These are phyloP conservation scores for Phaffomyces opuntiae DNA, from an alignment of 805 yeast species.

Conservation along the genomic window DNA sequence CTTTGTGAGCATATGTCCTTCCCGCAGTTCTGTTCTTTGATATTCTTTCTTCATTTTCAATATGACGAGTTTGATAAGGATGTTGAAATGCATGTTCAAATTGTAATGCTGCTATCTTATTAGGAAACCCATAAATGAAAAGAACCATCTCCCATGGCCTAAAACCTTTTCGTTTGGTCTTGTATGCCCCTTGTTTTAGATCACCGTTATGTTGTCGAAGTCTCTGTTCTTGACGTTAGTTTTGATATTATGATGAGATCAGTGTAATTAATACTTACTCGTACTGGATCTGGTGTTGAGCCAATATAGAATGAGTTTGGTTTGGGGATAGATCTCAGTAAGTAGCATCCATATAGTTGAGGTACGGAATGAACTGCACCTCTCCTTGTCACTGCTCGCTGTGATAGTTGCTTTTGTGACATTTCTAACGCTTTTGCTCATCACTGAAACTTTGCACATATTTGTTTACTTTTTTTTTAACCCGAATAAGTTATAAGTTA, in stretches of 20 bases:
- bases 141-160: conserved; percentile 72
- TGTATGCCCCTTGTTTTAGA: conserved; percentile 60
- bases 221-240: conserved; percentile 26
- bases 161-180: conserved; percentile 48
- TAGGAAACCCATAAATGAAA: conserved; percentile 66
- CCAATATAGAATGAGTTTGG: conserved; percentile 66
- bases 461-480: neutral
- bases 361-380: conserved; percentile 21
- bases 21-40: conserved; percentile 32
- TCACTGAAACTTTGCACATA: neutral
- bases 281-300: conserved; percentile 69
- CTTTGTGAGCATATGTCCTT: conserved; percentile 35
- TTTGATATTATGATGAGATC: neutral
- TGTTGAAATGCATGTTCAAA: conserved; percentile 88
- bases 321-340: conserved; percentile 53
- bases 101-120: conserved; percentile 57
- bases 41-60: conserved; percentile 33
- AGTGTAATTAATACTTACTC: conserved; percentile 26
- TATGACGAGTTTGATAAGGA: conserved; percentile 56
- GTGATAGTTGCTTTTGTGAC: conserved; percentile 4
- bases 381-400: neutral
- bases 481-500: neutral
- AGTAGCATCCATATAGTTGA: conserved; percentile 61
- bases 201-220: conserved; percentile 78
- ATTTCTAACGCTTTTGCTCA: neutral